Percentiles rank a stretch among this genome's conserved stretches.
These are phyloP conservation scores for Harringtonia aguacate DNA, from an alignment of 2,329 filamentous ascomycete species.

Conservation along the genomic window DNA sequence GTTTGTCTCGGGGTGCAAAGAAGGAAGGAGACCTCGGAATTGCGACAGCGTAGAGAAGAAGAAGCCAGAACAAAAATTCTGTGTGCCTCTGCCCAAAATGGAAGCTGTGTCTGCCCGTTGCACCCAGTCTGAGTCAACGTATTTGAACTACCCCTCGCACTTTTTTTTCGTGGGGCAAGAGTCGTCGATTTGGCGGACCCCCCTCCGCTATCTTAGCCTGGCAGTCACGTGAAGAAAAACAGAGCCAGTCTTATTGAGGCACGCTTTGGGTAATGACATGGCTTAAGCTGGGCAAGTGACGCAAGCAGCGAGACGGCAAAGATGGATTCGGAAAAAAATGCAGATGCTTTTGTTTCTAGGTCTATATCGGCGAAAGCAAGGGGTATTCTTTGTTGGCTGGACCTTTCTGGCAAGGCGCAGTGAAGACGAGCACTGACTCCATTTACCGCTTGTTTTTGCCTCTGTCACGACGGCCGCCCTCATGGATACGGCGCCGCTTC, in stretches of 20 bases:
- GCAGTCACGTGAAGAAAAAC: too few species aligned
- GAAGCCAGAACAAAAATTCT: not conserved
- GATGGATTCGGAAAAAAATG: too few species aligned
- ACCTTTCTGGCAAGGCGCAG: too few species aligned
- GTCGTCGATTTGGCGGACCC: not conserved
- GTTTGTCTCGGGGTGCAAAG: not conserved
- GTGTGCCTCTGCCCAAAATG: not conserved
- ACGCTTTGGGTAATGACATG: too few species aligned
- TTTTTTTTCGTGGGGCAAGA: not conserved
- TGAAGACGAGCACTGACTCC: too few species aligned
- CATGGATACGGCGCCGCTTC: constrained; percentile 52
- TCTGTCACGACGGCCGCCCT: constrained; percentile 32
- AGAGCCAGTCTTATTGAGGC: too few species aligned
- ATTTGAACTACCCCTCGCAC: not conserved
- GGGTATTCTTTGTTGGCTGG: too few species aligned
- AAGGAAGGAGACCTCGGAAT: not conserved
- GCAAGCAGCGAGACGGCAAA: too few species aligned
- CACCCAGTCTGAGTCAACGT: not conserved
- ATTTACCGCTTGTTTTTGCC: constrained; percentile 29
- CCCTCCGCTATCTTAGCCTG: too few species aligned
- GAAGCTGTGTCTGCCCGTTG: not conserved
- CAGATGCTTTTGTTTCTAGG: too few species aligned
- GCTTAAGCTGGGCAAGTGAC: too few species aligned
- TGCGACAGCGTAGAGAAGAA: not conserved
- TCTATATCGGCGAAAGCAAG: not conserved